phyloP scores from a whole-genome alignment of 2,329 filamentous ascomycete species.

The Arthrobotrys musiformis region DNA sequence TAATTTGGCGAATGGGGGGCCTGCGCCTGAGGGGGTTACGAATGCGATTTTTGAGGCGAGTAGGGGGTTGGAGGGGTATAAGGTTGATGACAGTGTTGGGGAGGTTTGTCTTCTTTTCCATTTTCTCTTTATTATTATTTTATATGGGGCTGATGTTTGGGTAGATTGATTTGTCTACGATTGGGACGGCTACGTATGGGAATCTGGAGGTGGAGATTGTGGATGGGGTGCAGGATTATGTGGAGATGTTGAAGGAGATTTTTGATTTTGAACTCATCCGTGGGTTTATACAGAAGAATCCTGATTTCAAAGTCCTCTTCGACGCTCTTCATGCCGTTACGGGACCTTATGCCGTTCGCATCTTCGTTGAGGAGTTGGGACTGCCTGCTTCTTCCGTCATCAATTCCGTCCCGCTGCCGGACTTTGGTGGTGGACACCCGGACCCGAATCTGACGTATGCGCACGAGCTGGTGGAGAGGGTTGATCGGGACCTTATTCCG shows the following conservation, averaged over 20 bases:
- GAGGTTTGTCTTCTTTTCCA: constrained; percentile 67
- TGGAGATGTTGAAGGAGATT: constrained; percentile 95
- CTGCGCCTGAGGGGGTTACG: constrained; percentile 93
- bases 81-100: constrained; percentile 81
- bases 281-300: constrained; percentile 85
- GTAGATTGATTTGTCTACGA: constrained; percentile 74
- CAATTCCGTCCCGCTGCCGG: constrained; percentile 90
- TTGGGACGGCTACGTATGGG: constrained; percentile 87
- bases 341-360: constrained; percentile 91
- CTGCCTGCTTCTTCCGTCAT: constrained; percentile 80
- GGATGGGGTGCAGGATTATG: constrained; percentile 91
- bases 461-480: constrained; percentile 89
- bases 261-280: constrained; percentile 98
- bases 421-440: constrained; percentile 97
- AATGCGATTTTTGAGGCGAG: constrained; percentile 97
- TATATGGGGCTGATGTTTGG: neutral
- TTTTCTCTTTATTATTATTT: neutral
- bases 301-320: constrained; percentile 96
- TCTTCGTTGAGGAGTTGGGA: constrained; percentile 93
- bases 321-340: constrained; percentile 95
- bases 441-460: constrained; percentile 98
- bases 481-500: constrained; percentile 89
- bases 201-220: constrained; percentile 92
- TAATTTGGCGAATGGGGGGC: constrained; percentile 95
- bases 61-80: constrained; percentile 90